Evolutionary conservation across 306 rosid genomes (phyloP), one percentile per base, ranked within the genome.

Genomic region (Elaeagnus macrophylla): DNA sequence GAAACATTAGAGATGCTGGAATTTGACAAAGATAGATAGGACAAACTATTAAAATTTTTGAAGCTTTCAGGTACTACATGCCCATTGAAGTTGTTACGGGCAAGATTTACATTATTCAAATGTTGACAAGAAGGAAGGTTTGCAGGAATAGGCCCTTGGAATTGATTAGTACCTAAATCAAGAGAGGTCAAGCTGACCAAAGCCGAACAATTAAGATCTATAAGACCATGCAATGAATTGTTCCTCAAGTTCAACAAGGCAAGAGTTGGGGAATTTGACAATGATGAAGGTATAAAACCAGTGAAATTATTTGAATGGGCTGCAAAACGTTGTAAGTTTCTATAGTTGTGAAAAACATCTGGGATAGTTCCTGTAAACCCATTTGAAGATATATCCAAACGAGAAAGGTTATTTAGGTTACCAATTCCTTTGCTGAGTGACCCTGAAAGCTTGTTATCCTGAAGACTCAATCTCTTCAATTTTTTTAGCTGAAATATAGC

Each of bases 161-260:
- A 74, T 12, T 25, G 69, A 60, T 81, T 81, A 35, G 83, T 37
- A 37, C 67, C 83, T 10, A 81, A 59, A 77, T 81, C 80, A 57
- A 77, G 68, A 44, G 78, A 65, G 42, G 57, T 6, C 44, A 81
- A 54, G 52, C 51, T 67, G 58, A 53, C 60, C 83, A 77, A 65
- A 45, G 70, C 68, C 5, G 79, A 45, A 61, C 80, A 77, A 39
- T 77, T 62, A 9, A 71, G 67, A 39, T 59, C 14, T 41, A 81
- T 56, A 11, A 2, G 15, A 53, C 83, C 83, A 0, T 12, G 32
- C 62, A 81, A 51, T 9, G 83, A 68, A 62, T 81, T 81, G 67
- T 77, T 81, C 39, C 80, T 68, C 59, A 77, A 45, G 66, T 75
- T 75, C 48, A 81, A 67, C 50, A 52, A 16, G 18, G 51, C 6